Evolutionary conservation across 176 grass and related monocot genomes (phyloP), one percentile per base, ranked within the genome.

Genomic region (Rhipidocladum racemiflorum): DNA sequence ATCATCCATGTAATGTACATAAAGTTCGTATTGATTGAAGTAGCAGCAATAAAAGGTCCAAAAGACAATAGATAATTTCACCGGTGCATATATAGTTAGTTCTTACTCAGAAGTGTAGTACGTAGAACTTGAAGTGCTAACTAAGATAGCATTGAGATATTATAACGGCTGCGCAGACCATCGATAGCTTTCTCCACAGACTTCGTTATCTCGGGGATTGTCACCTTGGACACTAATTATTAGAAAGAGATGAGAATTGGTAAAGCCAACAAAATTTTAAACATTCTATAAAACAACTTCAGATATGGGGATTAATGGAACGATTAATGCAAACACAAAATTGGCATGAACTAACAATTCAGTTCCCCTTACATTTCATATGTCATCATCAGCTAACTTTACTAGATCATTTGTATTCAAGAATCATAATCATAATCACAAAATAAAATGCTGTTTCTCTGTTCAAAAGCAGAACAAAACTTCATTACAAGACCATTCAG

Each of bases 141-240:
- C n/a, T n/a, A n/a, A n/a, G n/a, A n/a, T n/a, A n/a, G n/a, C n/a
- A n/a, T n/a, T n/a, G n/a, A n/a, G n/a, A n/a, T n/a, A n/a, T n/a
- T n/a, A n/a, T n/a, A n/a, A n/a, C n/a, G n/a, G n/a, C n/a, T n/a
- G n/a, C n/a, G n/a, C n/a, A n/a, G 67, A 72, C 60, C 68, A 2
- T 88, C 81, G 16, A 88, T 84, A 75, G 81, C 75, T 50, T 84
- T 88, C 68, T 84, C 81, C 68, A 88, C 68, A 42, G 60, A 80
- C 74, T 88, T 88, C 7, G 30, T 79, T 20, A 88, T 84, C 75
- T 80, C 75, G 75, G 81, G 87, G 75, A 88, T 79, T 43, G 81
- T 68, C 75, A 88, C 81, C 81, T 88, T 88, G 81, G 61, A 80
- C 75, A 88, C 87, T 88, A 80, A 17, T 42, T 39, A 57, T 84